Percentiles rank a stretch among this genome's conserved stretches.
These are phyloP conservation scores for Ceratocystis cacaofunesta DNA, from an alignment of 2,329 filamentous ascomycete species.

Conservation along the genomic window DNA sequence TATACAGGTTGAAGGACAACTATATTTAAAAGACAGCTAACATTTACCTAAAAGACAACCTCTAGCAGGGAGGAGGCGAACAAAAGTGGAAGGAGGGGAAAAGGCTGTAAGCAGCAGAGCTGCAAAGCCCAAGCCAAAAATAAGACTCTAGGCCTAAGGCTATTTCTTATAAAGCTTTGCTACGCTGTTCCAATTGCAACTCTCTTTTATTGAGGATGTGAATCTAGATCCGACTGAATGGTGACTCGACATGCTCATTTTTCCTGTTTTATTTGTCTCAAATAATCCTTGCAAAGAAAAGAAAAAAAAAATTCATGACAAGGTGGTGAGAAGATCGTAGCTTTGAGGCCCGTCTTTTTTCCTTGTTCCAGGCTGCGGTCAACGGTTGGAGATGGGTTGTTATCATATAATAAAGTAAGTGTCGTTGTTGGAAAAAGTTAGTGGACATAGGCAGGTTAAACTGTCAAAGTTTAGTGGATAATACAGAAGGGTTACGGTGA, in stretches of 20 bases:
- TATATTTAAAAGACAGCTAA: background rate
- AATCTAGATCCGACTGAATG: no score
- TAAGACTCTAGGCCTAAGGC: no score
- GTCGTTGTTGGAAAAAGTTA: background rate
- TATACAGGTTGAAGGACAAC: no score
- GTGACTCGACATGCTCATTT: background rate
- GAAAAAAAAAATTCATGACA: background rate
- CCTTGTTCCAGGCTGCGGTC: background rate
- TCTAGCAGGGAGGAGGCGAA: background rate
- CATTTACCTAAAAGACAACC: background rate
- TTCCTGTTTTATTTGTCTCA: background rate
- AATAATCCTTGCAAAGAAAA: background rate
- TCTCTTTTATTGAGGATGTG: no score
- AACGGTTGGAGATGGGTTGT: background rate
- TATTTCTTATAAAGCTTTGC: no score
- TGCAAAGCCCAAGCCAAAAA: no score
- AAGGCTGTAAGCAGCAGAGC: no score
- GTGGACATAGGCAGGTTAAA: background rate
- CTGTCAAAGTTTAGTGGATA: background rate
- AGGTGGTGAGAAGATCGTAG: background rate
- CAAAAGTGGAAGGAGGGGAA: background rate
- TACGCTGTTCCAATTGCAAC: no score
- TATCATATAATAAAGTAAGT: no score
- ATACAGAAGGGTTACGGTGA: background rate
- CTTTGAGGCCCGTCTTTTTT: background rate